These are phyloP conservation scores for Glebionis coronaria DNA, from an alignment of 129 eudicot genomes.

Conservation along the genomic window DNA sequence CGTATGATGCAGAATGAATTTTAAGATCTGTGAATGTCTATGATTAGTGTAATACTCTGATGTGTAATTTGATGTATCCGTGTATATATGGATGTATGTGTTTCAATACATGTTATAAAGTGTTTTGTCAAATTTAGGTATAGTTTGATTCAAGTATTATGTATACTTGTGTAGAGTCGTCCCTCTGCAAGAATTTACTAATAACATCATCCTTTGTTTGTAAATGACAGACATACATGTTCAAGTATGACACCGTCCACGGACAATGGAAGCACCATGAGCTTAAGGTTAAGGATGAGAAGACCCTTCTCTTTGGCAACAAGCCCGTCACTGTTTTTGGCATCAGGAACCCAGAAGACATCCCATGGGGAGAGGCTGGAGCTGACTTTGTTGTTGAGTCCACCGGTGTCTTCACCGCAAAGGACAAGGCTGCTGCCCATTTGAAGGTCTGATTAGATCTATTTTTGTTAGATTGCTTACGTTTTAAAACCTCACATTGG, in stretches of 20 bases:
- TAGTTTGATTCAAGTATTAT: too few species aligned
- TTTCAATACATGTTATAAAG: too few species aligned
- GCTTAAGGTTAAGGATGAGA: slow-evolving; percentile 5
- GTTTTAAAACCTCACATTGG: too few species aligned
- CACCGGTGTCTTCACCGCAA: slow-evolving; percentile 82
- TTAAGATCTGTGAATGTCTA: too few species aligned
- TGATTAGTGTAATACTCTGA: too few species aligned
- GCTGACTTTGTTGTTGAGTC: slow-evolving; percentile 78
- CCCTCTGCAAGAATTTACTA: too few species aligned
- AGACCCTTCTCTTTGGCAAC: neutral
- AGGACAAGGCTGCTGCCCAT: slow-evolving; percentile 85
- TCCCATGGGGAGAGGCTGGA: slow-evolving; percentile 72
- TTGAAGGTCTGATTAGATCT: slow-evolving; percentile 67
- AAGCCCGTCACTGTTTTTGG: neutral
- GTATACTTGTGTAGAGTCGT: too few species aligned
- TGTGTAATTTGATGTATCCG: too few species aligned
- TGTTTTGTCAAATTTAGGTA: too few species aligned
- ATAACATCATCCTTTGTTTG: neutral
- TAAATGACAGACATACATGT: slow-evolving; percentile 48
- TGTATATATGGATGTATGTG: too few species aligned
- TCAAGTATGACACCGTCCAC: slow-evolving; percentile 70
- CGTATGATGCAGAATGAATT: too few species aligned
- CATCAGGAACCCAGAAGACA: slow-evolving; percentile 64
- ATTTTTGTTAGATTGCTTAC: too few species aligned
- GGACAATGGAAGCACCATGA: neutral